Base-by-base conservation (phyloP, 1,284 basidiomycete genomes). In the Tetrapyrgos nigripes region DNA sequence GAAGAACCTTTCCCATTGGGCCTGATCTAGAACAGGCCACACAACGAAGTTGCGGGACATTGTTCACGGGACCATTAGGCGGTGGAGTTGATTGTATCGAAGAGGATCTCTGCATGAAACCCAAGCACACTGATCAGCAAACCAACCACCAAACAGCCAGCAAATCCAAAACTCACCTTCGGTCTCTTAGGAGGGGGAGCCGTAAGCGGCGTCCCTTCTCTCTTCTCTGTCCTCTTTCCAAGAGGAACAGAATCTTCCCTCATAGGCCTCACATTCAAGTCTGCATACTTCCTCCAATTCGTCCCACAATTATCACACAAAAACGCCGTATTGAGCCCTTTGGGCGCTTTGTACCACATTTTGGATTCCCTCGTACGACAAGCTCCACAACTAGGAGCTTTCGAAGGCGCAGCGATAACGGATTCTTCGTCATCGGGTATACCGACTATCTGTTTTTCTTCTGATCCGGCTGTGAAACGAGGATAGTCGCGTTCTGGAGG, bases 251-350 rank as follows among this genome's bases (percentile, higher is more conserved):
- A 77, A 45, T 92, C 91, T 58, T 93, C 92, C 23, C 91, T 82
- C 28, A 86, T 66, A 4, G 87, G 86, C 40, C 89, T 79, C 19
- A 91, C 87, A 66, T 89, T 91, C 44, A 93, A 76, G 66, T 96
- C 93, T 0, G 93, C 94, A 70, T 96, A 96, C 73, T 95, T 96
- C 63, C 94, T 80, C 88, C 93, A 96, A 64, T 85, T 87, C 35
- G 82, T 80, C 51, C 94, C 93, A 68, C 94, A 96, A 29, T 73
- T 81, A 51, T 94, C 91, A 73, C 94, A 94, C 63, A 96, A 83
- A 47, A 94, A 81, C 56, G 80, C 81, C 1, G 84, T 87, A 21
- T 80, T 79, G 54, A 96, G 81, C 43, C 88, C 86, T 71, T 92
- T 91, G 4, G 92, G 91, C 52, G 93, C 89, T 73, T 91, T 89